Evolutionary conservation across 1,284 basidiomycete species (phyloP).

Genomic region (Apiotrichum sp.): DNA sequence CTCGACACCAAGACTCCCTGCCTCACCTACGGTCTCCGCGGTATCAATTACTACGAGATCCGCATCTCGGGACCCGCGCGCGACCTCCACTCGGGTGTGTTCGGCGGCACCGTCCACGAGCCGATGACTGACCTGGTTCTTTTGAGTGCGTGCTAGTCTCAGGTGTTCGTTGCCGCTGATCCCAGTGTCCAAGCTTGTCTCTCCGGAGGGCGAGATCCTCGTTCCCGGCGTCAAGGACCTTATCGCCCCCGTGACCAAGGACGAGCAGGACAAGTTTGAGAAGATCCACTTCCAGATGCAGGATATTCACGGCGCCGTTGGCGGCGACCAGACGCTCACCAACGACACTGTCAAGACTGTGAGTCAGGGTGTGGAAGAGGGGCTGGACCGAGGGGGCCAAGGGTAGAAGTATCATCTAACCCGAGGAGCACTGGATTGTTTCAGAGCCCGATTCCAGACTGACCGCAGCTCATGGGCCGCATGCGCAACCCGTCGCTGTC

Average conservation of each 20-base stretch:
- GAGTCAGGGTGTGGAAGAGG: conserved; percentile 1
- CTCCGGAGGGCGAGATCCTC: conserved; percentile 73
- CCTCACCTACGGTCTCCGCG: conserved; percentile 58
- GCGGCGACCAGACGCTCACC: conserved; percentile 68
- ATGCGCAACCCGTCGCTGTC: conserved; percentile 71
- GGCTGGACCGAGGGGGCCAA: no score
- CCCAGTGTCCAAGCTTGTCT: conserved; percentile 69
- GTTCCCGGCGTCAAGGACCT: conserved; percentile 88
- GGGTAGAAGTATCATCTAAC: no score
- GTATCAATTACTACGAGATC: conserved; percentile 83
- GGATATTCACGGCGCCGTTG: conserved; percentile 76
- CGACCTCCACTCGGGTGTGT: conserved; percentile 89
- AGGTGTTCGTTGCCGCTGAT: not conserved
- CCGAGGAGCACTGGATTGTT: no score
- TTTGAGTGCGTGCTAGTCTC: conserved; percentile 42
- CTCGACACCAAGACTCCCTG: conserved; percentile 49
- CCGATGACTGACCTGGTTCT: conserved; percentile 60
- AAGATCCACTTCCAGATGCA: conserved; percentile 61
- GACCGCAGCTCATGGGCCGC: conserved; percentile 39
- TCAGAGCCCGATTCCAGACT: no score
- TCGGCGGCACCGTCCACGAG: conserved; percentile 82
- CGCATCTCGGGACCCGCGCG: conserved; percentile 75
- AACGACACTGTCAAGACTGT: conserved; percentile 70
- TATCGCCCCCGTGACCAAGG: conserved; percentile 66
- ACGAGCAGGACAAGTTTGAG: conserved; percentile 69